Base-by-base conservation (phyloP, 2,329 filamentous ascomycete species). In the Elsinoe necatrix region DNA sequence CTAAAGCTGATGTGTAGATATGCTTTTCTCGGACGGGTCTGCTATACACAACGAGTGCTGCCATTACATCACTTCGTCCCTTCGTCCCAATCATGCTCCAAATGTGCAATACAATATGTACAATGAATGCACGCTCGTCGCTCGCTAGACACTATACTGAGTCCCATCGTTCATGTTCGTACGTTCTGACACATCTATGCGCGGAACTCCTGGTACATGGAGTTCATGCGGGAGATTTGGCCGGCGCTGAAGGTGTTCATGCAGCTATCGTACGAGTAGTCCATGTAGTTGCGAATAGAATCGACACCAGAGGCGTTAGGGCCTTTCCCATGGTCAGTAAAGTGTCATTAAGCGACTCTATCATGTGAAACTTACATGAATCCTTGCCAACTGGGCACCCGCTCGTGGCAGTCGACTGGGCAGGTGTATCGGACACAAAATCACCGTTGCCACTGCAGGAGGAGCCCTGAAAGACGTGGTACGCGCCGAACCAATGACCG, bases 221-320 rank as follows among this genome's bases (percentile, higher is more conserved):
- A 8, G 48, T 52, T 69, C 73, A 81, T 81, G 54, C 79, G 66
- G 56, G 69, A 64, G 18, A 72, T 68, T 70, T 82, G 79, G 34
- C 71, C 68, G 1, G 68, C 63, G 6, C 78, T 79, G 60, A 82
- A 82, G 1, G 66, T 70, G 60, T 71, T 71, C 65, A 81, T 81
- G 60, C 79, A 82, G 18, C 71, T 73, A 69, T 82, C 80, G 7
- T 70, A 74, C 3, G 73, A 76, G 64, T 82, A 81, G 66, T 83
- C 80, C 80, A 83, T 82, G 62, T 77, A 82, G 63, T 82, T 80
- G 58, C 79, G 75, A 55, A 82, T 76, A 3, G 76, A 69, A 66
- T 82, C 80, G 12, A 71, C 56, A 0, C 75, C 76, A 9, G 69
- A 66, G 23, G 67, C 66, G 16, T 62, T 64, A 0, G 76, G 76